Percentiles rank a stretch among this genome's conserved stretches.
Conservation (phyloP, 139 green algal species). For the Asterochloris sp. region DNA sequence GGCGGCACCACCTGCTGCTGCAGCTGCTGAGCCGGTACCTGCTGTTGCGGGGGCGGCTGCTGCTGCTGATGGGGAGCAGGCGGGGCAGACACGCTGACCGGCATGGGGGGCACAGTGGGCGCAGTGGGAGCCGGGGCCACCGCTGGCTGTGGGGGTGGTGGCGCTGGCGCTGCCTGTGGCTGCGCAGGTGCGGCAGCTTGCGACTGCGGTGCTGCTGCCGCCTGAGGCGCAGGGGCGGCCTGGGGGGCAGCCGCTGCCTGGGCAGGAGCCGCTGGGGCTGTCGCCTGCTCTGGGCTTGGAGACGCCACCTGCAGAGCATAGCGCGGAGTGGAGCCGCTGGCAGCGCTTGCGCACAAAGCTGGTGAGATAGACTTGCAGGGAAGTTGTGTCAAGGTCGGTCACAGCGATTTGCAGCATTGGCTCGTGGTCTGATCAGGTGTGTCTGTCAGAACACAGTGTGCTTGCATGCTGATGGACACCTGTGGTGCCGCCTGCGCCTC, state of each 20-base stretch:
- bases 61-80: not conserved
- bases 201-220: not conserved
- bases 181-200: constrained; percentile 1
- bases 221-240: not conserved
- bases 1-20: not conserved
- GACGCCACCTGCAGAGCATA: too few species aligned
- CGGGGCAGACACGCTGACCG: not conserved
- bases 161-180: not conserved
- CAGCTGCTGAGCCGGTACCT: not conserved
- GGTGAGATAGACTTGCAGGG: too few species aligned
- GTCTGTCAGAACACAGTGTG: too few species aligned
- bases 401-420: too few species aligned
- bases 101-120: constrained; percentile 13
- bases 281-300: not conserved
- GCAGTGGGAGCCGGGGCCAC: not conserved
- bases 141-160: constrained; percentile 7
- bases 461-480: too few species aligned
- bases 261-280: not conserved
- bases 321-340: too few species aligned
- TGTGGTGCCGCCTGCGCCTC: too few species aligned
- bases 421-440: too few species aligned
- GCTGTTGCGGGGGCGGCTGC: not conserved
- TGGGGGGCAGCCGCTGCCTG: not conserved
- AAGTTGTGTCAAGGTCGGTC: too few species aligned
- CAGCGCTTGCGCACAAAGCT: too few species aligned